Percentiles rank a stretch among this genome's conserved stretches.
These are phyloP conservation scores for Pharus latifolius DNA, from an alignment of 176 grass and related monocot species.

Conservation along the genomic window DNA sequence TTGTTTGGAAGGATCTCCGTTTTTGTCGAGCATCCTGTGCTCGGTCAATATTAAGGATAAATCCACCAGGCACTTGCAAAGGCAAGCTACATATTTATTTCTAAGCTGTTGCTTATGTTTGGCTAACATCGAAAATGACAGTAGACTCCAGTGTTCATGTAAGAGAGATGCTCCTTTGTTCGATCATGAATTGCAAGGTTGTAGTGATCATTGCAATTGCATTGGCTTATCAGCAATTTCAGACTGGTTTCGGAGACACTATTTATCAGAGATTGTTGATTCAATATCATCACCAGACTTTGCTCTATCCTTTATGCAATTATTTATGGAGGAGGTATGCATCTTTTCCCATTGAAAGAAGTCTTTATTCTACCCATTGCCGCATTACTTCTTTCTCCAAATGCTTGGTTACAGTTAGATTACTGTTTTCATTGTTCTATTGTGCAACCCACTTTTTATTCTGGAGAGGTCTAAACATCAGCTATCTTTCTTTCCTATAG, in stretches of 20 bases:
- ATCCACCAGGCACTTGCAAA: constrained; percentile 58
- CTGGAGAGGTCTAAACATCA: too few species aligned
- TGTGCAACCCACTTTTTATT: too few species aligned
- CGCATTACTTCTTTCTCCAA: too few species aligned
- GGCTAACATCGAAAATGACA: constrained; percentile 24
- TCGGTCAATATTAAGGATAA: constrained; percentile 25
- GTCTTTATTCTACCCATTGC: background rate
- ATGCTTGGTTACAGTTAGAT: background rate
- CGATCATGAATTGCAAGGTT: constrained; percentile 23
- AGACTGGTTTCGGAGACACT: constrained; percentile 65
- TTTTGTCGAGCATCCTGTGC: constrained; percentile 26
- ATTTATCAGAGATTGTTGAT: constrained; percentile 26
- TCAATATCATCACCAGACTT: constrained; percentile 44
- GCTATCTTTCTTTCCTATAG: too few species aligned
- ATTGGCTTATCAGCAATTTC: constrained; percentile 60
- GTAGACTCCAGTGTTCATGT: constrained; percentile 34
- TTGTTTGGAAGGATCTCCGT: constrained; percentile 70
- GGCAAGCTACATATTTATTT: constrained; percentile 55
- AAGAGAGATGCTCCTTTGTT: constrained; percentile 20
- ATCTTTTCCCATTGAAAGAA: background rate
- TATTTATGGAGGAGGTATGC: constrained; percentile 84
- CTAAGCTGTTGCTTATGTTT: constrained; percentile 59
- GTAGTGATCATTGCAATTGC: constrained; percentile 30
- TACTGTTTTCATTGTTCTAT: background rate
- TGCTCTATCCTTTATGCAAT: constrained; percentile 65